Evolutionary conservation across 352 stramenopile species (phyloP).

Genomic region (Globisporangium carolinianum): DNA sequence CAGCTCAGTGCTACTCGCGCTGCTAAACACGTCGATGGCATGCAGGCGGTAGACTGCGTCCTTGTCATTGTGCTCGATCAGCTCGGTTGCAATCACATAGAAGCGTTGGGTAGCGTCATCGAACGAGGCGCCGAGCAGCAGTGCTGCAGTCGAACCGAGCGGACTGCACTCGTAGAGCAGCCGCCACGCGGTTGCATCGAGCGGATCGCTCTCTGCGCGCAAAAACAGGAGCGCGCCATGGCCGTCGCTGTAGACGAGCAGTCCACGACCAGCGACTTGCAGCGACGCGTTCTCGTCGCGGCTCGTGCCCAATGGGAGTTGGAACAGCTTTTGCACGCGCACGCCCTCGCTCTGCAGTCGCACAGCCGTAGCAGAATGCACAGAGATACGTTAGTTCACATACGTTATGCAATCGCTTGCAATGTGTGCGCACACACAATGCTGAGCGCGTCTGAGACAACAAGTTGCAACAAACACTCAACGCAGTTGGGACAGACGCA

Average conservation of each 20-base stretch:
- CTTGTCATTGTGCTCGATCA: constrained; percentile 30
- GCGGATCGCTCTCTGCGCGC: constrained; percentile 20
- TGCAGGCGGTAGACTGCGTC: constrained; percentile 51
- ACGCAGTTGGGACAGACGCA: constrained; percentile 3
- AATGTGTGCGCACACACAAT: not conserved
- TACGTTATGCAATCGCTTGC: not conserved
- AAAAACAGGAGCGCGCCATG: constrained; percentile 47
- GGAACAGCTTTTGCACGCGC: constrained; percentile 24
- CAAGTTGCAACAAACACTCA: not conserved
- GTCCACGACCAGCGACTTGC: constrained; percentile 44
- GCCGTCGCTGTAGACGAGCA: constrained; percentile 65
- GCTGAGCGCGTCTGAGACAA: too few species aligned
- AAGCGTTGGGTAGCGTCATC: constrained; percentile 32
- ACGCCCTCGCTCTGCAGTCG: constrained; percentile 16
- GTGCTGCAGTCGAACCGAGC: constrained; percentile 20
- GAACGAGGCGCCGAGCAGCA: constrained; percentile 47
- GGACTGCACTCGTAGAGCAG: constrained; percentile 47
- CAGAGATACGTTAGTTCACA: not conserved
- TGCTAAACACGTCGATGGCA: constrained; percentile 25
- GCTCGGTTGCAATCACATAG: constrained; percentile 38
- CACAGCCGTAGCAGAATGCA: too few species aligned
- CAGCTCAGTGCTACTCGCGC: constrained; percentile 17
- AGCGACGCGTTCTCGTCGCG: constrained; percentile 59
- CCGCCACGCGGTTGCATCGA: constrained; percentile 26
- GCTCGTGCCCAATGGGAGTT: constrained; percentile 25